Evolutionary conservation across 2,329 filamentous ascomycete species (phyloP).

Genomic region (Paracoccidioides lutzii): DNA sequence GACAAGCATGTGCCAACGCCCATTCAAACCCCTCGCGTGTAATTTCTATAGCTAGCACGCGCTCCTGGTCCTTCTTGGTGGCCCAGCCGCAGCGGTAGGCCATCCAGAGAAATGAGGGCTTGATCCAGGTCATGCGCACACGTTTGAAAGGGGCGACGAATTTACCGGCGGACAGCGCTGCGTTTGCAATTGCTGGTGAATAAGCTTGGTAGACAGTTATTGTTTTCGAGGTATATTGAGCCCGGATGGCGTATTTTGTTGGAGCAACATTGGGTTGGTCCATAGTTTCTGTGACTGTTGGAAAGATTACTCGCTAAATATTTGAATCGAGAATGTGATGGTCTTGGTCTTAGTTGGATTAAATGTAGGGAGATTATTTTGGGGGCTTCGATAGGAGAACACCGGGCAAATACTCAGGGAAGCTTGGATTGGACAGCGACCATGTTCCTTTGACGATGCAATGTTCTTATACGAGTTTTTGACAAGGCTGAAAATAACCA

Average conservation of each 20-base stretch:
- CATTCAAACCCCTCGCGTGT: conserved; percentile 38
- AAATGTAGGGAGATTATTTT: no score
- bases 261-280: not conserved
- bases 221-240: conserved; percentile 36
- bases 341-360: no score
- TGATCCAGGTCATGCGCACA: conserved; percentile 53
- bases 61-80: conserved; percentile 41
- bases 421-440: no score
- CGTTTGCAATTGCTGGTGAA: conserved; percentile 38
- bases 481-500: no score
- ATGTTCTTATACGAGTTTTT: no score
- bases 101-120: conserved; percentile 52
- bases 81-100: conserved; percentile 51
- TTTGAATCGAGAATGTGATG: no score
- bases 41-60: conserved; percentile 46
- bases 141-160: conserved; percentile 41
- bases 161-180: conserved; percentile 40
- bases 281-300: not conserved
- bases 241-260: conserved; percentile 40
- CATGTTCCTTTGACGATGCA: no score
- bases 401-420: no score
- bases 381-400: no score
- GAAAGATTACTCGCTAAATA: no score
- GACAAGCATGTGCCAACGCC: conserved; percentile 30
- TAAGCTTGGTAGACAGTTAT: conserved; percentile 54